These are phyloP conservation scores for Botrytis cinerea DNA, from an alignment of 2,329 filamentous ascomycete species.

Conservation along the genomic window DNA sequence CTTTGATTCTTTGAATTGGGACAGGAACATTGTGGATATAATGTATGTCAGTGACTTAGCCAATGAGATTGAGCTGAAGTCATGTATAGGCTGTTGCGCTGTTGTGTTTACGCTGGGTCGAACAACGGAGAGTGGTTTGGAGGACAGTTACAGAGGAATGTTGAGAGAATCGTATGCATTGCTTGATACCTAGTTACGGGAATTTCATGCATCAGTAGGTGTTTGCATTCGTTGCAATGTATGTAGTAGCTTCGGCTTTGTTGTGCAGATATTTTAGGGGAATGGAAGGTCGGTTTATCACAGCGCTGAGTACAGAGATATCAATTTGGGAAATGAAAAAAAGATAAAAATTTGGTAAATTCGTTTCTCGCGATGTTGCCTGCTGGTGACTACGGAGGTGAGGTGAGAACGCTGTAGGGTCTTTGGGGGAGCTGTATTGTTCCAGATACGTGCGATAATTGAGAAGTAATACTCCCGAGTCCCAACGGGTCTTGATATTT, in stretches of 20 bases:
- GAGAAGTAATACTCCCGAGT: not conserved
- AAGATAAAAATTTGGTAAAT: conserved; percentile 7
- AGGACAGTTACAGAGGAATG: not conserved
- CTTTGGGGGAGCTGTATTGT: not conserved
- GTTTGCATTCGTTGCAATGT: conserved; percentile 16
- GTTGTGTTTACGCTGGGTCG: not conserved
- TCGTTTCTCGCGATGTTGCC: not conserved
- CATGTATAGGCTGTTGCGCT: not conserved
- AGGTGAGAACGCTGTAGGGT: not conserved
- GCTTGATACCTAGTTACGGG: not conserved
- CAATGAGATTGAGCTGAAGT: not conserved
- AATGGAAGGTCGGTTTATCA: not conserved
- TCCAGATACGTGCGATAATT: not conserved
- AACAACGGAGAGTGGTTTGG: not conserved
- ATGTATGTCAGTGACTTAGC: not conserved
- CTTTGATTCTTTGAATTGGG: not conserved
- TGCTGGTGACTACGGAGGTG: not conserved
- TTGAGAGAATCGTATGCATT: not conserved
- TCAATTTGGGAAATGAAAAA: conserved; percentile 22
- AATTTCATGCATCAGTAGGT: conserved; percentile 5
- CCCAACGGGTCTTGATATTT: not conserved
- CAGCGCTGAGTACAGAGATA: conserved; percentile 13
- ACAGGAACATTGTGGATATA: not conserved
- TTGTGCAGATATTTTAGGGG: conserved; percentile 10
- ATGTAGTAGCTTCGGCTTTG: conserved; percentile 15